phyloP scores from a whole-genome alignment of 768 basidiomycete species.

The Boletus eberwhitei region DNA sequence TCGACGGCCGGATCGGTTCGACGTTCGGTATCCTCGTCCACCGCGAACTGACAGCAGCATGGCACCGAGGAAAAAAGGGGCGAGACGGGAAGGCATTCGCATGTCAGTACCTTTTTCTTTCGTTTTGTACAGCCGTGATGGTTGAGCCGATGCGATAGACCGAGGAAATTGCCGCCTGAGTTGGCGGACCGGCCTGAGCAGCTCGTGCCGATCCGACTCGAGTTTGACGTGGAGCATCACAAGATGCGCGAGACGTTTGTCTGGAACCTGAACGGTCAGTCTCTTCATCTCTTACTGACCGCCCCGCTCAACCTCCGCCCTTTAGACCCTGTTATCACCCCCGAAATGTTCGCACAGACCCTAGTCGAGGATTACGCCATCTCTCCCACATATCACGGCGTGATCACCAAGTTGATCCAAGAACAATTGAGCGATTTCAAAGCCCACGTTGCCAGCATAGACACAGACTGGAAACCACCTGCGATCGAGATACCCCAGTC shows the following conservation, averaged over 20 bases:
- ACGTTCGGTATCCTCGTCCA: conserved; percentile 55
- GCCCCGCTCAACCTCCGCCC: neutral
- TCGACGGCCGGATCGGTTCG: conserved; percentile 41
- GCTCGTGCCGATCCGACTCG: conserved; percentile 92
- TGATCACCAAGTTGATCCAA: conserved; percentile 80
- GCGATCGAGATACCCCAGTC: conserved; percentile 20
- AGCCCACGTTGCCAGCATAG: conserved; percentile 58
- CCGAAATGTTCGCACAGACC: conserved; percentile 85
- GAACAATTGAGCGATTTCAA: conserved; percentile 84
- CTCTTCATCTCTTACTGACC: neutral
- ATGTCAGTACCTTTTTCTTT: conserved; percentile 53
- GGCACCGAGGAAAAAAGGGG: conserved; percentile 46
- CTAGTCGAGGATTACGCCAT: conserved; percentile 90
- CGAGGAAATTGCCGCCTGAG: conserved; percentile 53
- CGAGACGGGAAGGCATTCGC: conserved; percentile 65
- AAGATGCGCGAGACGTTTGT: conserved; percentile 95
- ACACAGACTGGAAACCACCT: conserved; percentile 37
- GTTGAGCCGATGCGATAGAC: conserved; percentile 38
- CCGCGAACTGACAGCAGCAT: conserved; percentile 29
- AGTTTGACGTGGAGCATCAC: conserved; percentile 92
- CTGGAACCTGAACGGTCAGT: conserved; percentile 93
- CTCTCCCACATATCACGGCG: conserved; percentile 54
- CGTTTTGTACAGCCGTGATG: neutral
- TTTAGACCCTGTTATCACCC: conserved; percentile 83
- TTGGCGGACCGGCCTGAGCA: conserved; percentile 67